These are phyloP conservation scores for Carex pumila DNA, from an alignment of 176 grass and related monocot genomes.

Conservation along the genomic window DNA sequence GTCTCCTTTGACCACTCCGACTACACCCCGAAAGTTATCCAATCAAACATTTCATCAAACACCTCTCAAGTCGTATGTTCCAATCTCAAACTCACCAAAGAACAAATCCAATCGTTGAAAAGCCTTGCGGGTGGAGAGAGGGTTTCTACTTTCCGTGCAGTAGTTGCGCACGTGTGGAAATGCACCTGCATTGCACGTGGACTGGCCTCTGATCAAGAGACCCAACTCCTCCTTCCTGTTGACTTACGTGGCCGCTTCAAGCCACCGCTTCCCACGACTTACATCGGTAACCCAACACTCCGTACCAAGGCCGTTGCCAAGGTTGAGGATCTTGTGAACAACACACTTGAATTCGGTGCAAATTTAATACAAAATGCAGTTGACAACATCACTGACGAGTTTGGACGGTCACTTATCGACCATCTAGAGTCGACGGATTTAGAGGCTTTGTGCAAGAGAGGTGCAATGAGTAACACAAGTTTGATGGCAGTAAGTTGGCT, in stretches of 20 bases:
- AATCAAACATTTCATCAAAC: conserved; percentile 19
- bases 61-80: conserved; percentile 4
- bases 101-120: conserved; percentile 39
- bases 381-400: conserved; percentile 17
- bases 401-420: conserved; percentile 30
- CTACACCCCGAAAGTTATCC: conserved; percentile 30
- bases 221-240: conserved; percentile 47
- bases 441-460: not conserved
- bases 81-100: conserved; percentile 44
- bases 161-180: conserved; percentile 64
- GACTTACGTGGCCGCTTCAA: conserved; percentile 49
- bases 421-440: conserved; percentile 9
- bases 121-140: conserved; percentile 28
- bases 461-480: not conserved
- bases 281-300: conserved; percentile 39
- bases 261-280: conserved; percentile 34
- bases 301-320: not conserved
- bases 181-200: conserved; percentile 54
- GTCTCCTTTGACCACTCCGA: conserved; percentile 54
- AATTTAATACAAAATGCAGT: not conserved
- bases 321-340: not conserved
- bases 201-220: conserved; percentile 26
- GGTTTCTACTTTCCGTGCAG: conserved; percentile 62
- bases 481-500: conserved; percentile 52
- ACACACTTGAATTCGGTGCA: not conserved